Percentiles rank a stretch among this genome's conserved stretches.
Conservation (phyloP, 2,329 filamentous ascomycete genomes). For the Hypomyces perniciosus region DNA sequence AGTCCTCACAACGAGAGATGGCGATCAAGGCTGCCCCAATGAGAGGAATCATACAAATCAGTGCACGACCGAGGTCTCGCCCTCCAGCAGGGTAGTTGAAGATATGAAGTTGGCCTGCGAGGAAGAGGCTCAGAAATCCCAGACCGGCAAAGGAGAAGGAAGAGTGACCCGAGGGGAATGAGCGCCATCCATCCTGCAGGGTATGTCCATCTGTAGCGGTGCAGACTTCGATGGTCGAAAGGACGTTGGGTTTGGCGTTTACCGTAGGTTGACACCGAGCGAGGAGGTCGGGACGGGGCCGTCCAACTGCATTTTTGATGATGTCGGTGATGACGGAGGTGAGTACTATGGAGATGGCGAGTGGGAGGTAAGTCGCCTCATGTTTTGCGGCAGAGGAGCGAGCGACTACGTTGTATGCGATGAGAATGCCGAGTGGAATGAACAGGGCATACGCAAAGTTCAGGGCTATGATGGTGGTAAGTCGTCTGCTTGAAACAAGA, state of each 20-base stretch:
- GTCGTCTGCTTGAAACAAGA: background rate
- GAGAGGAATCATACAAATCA: slow-evolving; percentile 53
- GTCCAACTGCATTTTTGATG: slow-evolving; percentile 81
- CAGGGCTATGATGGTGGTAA: slow-evolving; percentile 41
- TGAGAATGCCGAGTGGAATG: slow-evolving; percentile 61
- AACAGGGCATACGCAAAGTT: slow-evolving; percentile 75
- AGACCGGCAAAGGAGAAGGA: slow-evolving; percentile 75
- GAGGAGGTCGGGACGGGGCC: slow-evolving; percentile 58
- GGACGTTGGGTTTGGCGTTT: slow-evolving; percentile 40
- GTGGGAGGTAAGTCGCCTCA: slow-evolving; percentile 77
- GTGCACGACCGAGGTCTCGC: slow-evolving; percentile 48
- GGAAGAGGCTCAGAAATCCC: slow-evolving; percentile 65
- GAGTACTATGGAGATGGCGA: slow-evolving; percentile 69
- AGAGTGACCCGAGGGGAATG: slow-evolving; percentile 75
- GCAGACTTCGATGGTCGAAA: slow-evolving; percentile 65
- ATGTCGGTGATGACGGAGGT: slow-evolving; percentile 81
- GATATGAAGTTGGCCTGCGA: slow-evolving; percentile 60
- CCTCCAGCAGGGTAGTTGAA: slow-evolving; percentile 41
- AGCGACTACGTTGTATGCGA: slow-evolving; percentile 57
- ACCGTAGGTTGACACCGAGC: slow-evolving; percentile 71
- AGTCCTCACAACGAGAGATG: slow-evolving; percentile 63
- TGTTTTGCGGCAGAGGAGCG: slow-evolving; percentile 68
- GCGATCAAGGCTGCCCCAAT: slow-evolving; percentile 62
- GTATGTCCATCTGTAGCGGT: slow-evolving; percentile 62
- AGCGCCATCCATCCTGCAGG: slow-evolving; percentile 78